Evolutionary conservation across 306 rosid genomes (phyloP), one percentile per base, ranked within the genome.

Genomic region (Casuarina equisetifolia): DNA sequence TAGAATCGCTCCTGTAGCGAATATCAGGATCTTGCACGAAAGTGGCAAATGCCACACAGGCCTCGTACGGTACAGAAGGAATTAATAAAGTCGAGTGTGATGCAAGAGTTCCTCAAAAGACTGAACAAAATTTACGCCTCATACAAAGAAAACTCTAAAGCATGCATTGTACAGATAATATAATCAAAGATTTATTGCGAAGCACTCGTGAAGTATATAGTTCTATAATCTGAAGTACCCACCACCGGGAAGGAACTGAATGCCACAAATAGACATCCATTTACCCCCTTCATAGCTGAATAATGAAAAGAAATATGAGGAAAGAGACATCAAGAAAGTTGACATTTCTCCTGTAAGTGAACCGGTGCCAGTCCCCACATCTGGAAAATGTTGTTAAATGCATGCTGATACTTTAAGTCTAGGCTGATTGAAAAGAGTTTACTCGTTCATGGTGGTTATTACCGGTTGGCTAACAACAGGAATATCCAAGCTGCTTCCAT

Each of bases 401-500:
- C 3, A 58, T 76, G 63, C 15, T 68, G 78, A 69, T 52, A 68
- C 38, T 5, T 45, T 76, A 48, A 77, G 72, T 88, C 89, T 90
- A 8, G 92, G 97, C 80, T 87, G 97, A 81, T 25, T 86, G 87
- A 81, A 85, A 84, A 69, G 91, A 70, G 86, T 79, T 84, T 38
- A 70, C 71, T 74, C 89, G 96, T 80, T 90, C 97, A 58, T 85
- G 97, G 77, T 81, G 94, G 77, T 79, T 85, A 51, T 64, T 69
- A 45, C 82, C 11, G 97, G 97, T 77, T 81, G 97, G 92, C 90
- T 91, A 76, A 96, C 91, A 77, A 88, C 98, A 57, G 94, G 88
- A 74, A 96, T 96, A 82, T 96, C 99, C 81, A 93, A 87, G 87
- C 99, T 96, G 86, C 82, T 96, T 74, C 90, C 86, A 80, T 88